Base-by-base conservation (phyloP, 148 eudicot species). In the Tetragonia tetragonoides region DNA sequence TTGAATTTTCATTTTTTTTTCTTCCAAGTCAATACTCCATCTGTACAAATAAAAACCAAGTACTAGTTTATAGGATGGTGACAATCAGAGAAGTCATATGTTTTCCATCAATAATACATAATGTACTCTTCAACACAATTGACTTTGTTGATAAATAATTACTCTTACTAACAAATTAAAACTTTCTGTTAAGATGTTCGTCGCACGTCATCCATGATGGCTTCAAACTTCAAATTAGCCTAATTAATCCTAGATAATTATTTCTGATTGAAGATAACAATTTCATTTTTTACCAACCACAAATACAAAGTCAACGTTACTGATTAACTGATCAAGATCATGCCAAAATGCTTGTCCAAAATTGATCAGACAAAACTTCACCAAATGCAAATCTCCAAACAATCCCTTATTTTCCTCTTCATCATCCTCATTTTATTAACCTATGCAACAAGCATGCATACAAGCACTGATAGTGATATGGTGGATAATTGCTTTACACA, bases 241-340 rank as follows among this genome's bases (percentile, higher is more conserved):
- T 46, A 46, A 46, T 46, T 46, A 44, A 28, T 28, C 34, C 34
- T 28, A 28, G 34, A 28, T 28, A 28, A 28, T 28, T 28, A 28
- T 28, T 28, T 28, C 34, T 28, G 34, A 0, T 28, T 28, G 34
- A 28, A 28, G 34, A 28, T 28, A 28, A 28, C 34, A 28, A 28
- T 28, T 28, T 28, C 34, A 28, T 10, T 21, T 37, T 6, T n/a
- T 44, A 72, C 62, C 74, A 46, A 57, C 57, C 18, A 34, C 41
- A 11, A 5, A 28, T 23, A 14, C 21, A 57, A 82, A 82, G 79
- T 82, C 81, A 74, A 78, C 54, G n/a, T 20, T 53, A 46, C 74
- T 46, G n/a, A 53, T 20, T 18, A 74, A 38, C 60, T 39, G 10
- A 66, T 15, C 8, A 76, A 42, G n/a, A 72, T 66, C 57, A 65